phyloP scores from a whole-genome alignment of 1,284 basidiomycete genomes.

The Leccinum olivaceoglutinosum region DNA sequence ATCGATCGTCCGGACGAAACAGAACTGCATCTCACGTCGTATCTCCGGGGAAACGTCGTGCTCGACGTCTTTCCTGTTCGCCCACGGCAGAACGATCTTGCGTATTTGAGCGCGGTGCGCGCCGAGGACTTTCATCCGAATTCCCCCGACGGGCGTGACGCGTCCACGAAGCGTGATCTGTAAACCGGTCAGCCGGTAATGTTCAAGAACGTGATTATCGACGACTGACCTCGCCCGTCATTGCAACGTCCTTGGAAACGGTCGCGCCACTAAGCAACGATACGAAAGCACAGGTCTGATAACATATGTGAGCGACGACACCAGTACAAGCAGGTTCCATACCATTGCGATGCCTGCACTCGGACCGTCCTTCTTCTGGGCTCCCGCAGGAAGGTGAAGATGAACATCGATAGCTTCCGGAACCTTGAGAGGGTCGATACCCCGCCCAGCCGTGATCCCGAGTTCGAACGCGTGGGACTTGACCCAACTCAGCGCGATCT shows the following conservation, averaged over 20 bases:
- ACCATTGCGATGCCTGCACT: slow-evolving; percentile 88
- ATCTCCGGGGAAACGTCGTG: slow-evolving; percentile 75
- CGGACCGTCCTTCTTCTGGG: slow-evolving; percentile 88
- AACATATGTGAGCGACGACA: slow-evolving; percentile 1
- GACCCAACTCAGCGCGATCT: slow-evolving; percentile 83
- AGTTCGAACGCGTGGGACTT: slow-evolving; percentile 81
- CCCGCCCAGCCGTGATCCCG: slow-evolving; percentile 63
- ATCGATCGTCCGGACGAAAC: slow-evolving; percentile 72
- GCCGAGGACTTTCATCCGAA: slow-evolving; percentile 60
- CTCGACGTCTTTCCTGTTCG: slow-evolving; percentile 82
- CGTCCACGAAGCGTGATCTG: slow-evolving; percentile 75
- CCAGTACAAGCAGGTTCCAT: slow-evolving; percentile 7
- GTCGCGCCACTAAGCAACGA: slow-evolving; percentile 74
- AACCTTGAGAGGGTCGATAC: slow-evolving; percentile 70
- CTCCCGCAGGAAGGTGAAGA: slow-evolving; percentile 82
- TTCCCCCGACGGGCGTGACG: slow-evolving; percentile 79
- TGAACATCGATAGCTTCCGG: slow-evolving; percentile 75
- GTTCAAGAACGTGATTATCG: neutral
- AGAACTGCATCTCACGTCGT: slow-evolving; percentile 68
- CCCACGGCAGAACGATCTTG: slow-evolving; percentile 77
- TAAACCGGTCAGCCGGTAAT: neutral
- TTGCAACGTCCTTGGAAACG: slow-evolving; percentile 65
- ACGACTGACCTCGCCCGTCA: slow-evolving; percentile 72
- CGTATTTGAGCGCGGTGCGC: slow-evolving; percentile 80
- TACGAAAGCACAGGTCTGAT: slow-evolving; percentile 74